Conservation (phyloP, 768 basidiomycete species). For the Lactifluus echinatus region DNA sequence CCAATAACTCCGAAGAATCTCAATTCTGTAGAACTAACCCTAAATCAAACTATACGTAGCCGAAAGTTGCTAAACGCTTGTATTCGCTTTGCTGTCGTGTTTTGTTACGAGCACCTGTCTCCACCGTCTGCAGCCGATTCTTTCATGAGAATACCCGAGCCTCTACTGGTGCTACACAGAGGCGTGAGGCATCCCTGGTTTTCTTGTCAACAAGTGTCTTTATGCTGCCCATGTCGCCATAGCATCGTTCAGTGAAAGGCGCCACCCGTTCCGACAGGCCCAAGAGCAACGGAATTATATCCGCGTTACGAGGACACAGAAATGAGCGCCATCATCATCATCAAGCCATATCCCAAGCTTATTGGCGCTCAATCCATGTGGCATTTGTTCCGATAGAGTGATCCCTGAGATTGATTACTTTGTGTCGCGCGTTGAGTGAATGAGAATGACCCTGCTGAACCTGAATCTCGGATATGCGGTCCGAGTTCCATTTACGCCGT, state of each 20-base stretch:
- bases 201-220: too few relatives aligned
- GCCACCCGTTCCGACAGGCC: too few relatives aligned
- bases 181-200: neutral
- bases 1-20: conserved; percentile 4
- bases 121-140: neutral
- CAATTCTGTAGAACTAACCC: neutral
- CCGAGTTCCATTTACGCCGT: conserved; percentile 14
- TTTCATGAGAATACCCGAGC: neutral
- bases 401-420: too few relatives aligned
- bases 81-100: too few relatives aligned
- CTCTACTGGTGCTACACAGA: neutral
- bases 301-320: too few relatives aligned
- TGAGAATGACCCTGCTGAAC: neutral
- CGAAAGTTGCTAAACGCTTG: neutral
- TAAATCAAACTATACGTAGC: neutral
- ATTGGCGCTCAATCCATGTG: neutral
- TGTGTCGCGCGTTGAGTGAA: too few relatives aligned
- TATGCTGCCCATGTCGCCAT: too few relatives aligned
- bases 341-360: neutral
- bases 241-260: too few relatives aligned
- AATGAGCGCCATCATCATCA: neutral
- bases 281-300: too few relatives aligned
- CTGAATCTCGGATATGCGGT: neutral
- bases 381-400: neutral
- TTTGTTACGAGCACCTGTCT: neutral